Evolutionary conservation across 345 rosid species (phyloP), one percentile per base, ranked within the genome.

Genomic region (Alliaria petiolata): DNA sequence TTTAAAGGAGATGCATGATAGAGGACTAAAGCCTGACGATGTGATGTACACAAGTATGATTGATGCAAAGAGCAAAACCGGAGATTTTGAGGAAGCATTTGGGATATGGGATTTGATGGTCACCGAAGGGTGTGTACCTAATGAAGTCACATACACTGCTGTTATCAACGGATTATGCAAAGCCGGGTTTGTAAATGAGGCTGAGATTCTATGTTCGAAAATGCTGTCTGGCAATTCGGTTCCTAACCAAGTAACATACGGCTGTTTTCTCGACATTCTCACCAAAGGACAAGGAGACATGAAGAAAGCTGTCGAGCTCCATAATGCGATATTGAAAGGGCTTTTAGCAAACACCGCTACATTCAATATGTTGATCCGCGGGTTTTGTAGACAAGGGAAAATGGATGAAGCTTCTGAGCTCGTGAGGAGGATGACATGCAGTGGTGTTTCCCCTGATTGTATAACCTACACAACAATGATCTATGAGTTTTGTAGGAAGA

Each of bases 391-490:
- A 76, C 76, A 82, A 69, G 97, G 96, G 42, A 87, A 80, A 66
- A 73, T 93, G 66, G 57, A 63, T 36, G 95, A 86, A 76, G 98
- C 96, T 44, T 79, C 45, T 12, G 76, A 80, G 56, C 79, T 87
- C 43, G 49, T 91, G 39, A 80, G 33, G 34, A 84, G 78, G 71
- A 93, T 93, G 98, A 49, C 72, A 19, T 81, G 60, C 20, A 75
- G 66, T 31, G 89, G 86, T 44, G 70, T 87, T 69, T 78, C 75
- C 19, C 98, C 97, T 3, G 97, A 93, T 76, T 87, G 96, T 74
- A 79, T 93, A 62, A 87, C 97, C 3, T 91, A 91, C 67, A 86
- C 98, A 22, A 93, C 96, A 6, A 72, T 93, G 74, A 87, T 93
- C 40, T 76, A 81, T 46, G 89, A 93, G 83, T 79, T 79, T 9